Conservation (phyloP, 352 stramenopile genomes). For the Phytopythium delawarense region DNA sequence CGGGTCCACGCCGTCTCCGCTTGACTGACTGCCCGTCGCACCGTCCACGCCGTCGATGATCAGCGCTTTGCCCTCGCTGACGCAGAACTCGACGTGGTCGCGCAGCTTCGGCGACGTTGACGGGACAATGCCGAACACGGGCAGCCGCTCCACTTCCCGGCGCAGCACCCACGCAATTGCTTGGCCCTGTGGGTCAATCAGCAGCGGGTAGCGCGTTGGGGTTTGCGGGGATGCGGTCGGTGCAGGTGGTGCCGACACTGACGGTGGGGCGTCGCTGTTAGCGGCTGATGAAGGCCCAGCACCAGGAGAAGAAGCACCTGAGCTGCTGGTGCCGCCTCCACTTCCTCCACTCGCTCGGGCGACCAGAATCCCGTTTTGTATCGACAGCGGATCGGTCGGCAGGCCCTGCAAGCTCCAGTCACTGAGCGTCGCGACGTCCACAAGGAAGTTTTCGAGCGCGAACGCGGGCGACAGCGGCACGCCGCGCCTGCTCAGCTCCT, state of each 20-base stretch:
- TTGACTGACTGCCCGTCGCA: neutral
- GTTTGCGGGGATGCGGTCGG: neutral
- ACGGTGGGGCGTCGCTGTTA: neutral
- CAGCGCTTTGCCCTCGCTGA: slow-evolving; percentile 85
- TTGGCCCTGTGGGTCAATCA: slow-evolving; percentile 91
- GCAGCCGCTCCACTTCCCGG: slow-evolving; percentile 61
- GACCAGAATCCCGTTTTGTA: slow-evolving; percentile 90
- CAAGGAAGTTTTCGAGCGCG: slow-evolving; percentile 68
- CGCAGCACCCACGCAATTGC: slow-evolving; percentile 81
- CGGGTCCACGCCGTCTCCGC: slow-evolving; percentile 41
- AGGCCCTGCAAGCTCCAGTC: slow-evolving; percentile 89
- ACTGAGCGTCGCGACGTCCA: slow-evolving; percentile 69
- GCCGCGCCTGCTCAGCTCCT: slow-evolving; percentile 52
- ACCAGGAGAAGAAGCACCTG: neutral
- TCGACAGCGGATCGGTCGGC: slow-evolving; percentile 83
- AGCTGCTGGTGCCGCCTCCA: neutral
- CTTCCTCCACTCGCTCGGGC: slow-evolving; percentile 30
- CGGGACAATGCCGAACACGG: slow-evolving; percentile 52
- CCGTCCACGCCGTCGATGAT: slow-evolving; percentile 76
- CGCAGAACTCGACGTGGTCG: slow-evolving; percentile 84
- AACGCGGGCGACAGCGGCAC: slow-evolving; percentile 71
- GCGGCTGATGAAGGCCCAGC: neutral
- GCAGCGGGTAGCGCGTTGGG: slow-evolving; percentile 61
- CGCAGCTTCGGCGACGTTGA: slow-evolving; percentile 64
- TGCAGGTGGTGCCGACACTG: neutral